phyloP scores from a whole-genome alignment of 2,329 filamentous ascomycete genomes.

The Xylaria sp. region DNA sequence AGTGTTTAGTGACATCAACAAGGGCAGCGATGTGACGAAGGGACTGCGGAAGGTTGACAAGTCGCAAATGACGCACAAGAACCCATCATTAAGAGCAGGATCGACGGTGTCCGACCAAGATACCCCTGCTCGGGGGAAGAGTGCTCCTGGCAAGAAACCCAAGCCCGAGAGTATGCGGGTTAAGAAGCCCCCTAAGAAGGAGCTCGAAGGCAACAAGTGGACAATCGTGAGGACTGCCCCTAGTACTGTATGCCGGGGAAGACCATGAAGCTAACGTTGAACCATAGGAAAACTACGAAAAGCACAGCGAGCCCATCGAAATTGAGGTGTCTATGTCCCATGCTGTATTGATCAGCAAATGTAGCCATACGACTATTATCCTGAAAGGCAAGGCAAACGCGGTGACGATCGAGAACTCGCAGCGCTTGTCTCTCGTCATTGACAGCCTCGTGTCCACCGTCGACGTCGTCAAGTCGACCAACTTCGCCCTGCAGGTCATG shows the following conservation, averaged over 20 bases:
- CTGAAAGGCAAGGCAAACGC: conserved; percentile 95
- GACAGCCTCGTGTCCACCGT: conserved; percentile 91
- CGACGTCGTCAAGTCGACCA: conserved; percentile 94
- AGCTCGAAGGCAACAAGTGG: conserved; percentile 92
- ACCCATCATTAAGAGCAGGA: conserved; percentile 81
- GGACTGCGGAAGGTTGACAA: conserved; percentile 92
- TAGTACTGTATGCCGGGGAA: neutral
- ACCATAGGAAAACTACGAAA: conserved; percentile 87
- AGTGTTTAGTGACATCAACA: conserved; percentile 92
- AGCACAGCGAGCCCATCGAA: conserved; percentile 75
- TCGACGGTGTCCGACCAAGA: conserved; percentile 73
- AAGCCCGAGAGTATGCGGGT: conserved; percentile 86
- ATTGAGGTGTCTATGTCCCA: conserved; percentile 85
- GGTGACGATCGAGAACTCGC: conserved; percentile 93
- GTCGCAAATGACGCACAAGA: conserved; percentile 98
- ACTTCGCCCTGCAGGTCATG: conserved; percentile 93
- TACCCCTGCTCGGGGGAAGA: conserved; percentile 74
- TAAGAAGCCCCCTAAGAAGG: conserved; percentile 83
- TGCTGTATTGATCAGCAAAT: conserved; percentile 90
- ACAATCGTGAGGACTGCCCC: conserved; percentile 66
- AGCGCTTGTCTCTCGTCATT: conserved; percentile 83
- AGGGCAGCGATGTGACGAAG: conserved; percentile 86
- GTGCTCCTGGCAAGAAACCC: conserved; percentile 85
- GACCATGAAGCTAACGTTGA: conserved; percentile 30
- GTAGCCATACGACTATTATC: conserved; percentile 89